A percentile compares a stretch with the other conserved stretches of the same genome.
Conservation (phyloP, 116 monocot genomes). For the Dioscorea cayenensis region DNA sequence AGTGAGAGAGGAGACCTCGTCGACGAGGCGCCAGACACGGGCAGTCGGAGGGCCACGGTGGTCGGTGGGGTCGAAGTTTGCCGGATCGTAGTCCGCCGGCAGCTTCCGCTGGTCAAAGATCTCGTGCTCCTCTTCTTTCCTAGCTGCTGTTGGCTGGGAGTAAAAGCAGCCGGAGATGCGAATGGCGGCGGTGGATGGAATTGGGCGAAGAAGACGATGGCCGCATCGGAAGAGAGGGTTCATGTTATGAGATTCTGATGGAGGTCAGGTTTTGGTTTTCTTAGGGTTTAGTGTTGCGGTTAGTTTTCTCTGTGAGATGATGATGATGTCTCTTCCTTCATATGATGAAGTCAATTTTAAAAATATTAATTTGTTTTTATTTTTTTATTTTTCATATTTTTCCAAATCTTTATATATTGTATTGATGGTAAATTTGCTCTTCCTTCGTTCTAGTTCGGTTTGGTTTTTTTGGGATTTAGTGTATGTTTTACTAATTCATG, state of each 20-base stretch:
- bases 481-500: no score
- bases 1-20: slow-evolving; percentile 72
- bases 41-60: slow-evolving; percentile 59
- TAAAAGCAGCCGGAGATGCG: slow-evolving; percentile 12
- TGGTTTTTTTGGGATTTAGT: no score
- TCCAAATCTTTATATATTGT: no score
- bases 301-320: no score
- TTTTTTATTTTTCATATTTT: no score
- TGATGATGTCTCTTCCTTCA: no score
- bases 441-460: no score
- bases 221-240: slow-evolving; percentile 27
- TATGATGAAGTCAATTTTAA: no score
- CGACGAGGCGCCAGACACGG: slow-evolving; percentile 89
- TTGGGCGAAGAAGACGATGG: slow-evolving; percentile 9
- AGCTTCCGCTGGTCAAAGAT: slow-evolving; percentile 67
- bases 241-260: slow-evolving; percentile 13
- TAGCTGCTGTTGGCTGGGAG: slow-evolving; percentile 15
- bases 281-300: no score
- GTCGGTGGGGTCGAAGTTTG: slow-evolving; percentile 65
- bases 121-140: slow-evolving; percentile 19
- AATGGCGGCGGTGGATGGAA: neutral
- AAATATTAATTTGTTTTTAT: no score
- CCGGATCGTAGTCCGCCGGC: slow-evolving; percentile 70
- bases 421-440: no score
- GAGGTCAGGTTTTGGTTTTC: neutral